Evolutionary conservation across 2,329 filamentous ascomycete species (phyloP), one percentile per base, ranked within the genome.

Genomic region (Talaromyces sp.): DNA sequence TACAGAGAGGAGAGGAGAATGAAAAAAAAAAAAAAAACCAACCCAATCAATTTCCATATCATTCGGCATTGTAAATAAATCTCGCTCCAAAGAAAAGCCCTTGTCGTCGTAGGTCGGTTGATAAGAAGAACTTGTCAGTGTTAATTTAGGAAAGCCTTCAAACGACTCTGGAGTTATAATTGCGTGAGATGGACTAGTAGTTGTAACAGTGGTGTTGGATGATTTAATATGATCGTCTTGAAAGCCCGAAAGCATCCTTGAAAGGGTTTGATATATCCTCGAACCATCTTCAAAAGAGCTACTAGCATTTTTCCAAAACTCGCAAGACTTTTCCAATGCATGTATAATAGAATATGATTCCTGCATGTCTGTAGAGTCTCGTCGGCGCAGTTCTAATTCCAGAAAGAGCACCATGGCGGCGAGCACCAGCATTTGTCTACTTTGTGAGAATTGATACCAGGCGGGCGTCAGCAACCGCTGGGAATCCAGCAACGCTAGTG

Each of bases 401-500:
- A 63, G 36, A 30, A 63, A 58, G 1, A 63, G 49, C 17, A 63
- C 33, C 61, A 63, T 61, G 15, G 58, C 54, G 13, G 61, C 33
- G 4, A 63, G 58, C 8, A n/a, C 39, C 19, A 58, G 25, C 3
- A 47, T 19, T 13, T 61, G 55, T 39, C 58, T 61, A 11, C 36
- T 39, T 6, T 55, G 61, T 4, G 58, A 61, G n/a, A 58, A 55
- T 7, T 42, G 56, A 19, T 63, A 61, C 58, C 58, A 63, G 4
- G 42, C 30, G 8, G 58, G 58, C 11, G 55, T 54, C 28, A 63
- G 28, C 25, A 61, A 22, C 1, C 52, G 33, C 22, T 63, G 61
- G 11, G 52, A 63, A n/a, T 36, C 32, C 1, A 63, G 39, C 15
- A 63, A 36, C 6, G 36, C 36, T 10, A 63, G 55, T 90, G 30